Evolutionary conservation across 257 asterid genomes (phyloP), one percentile per base, ranked within the genome.

Genomic region (Salvia hispanica): DNA sequence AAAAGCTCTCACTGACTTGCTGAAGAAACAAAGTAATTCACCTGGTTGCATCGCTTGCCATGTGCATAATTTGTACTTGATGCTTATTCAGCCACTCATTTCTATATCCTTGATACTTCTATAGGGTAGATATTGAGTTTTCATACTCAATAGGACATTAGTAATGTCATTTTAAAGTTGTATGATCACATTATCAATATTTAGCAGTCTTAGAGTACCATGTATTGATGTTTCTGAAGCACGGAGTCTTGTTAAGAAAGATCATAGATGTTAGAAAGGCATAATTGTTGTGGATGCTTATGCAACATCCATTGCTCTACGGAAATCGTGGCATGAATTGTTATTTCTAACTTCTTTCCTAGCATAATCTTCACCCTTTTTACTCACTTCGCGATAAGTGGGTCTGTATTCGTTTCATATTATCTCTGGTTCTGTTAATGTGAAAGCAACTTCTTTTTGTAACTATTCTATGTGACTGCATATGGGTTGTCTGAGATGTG

Each of bases 1-100:
- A 34, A 63, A 7, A 12, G 55, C 37, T 57, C 15, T 13, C 15
- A 16, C 55, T 15, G 45, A 16, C 51, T 21, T n/a, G 28, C 54
- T 31, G 53, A 8, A 31, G 59, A 50, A n/a, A 64, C 11, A 1
- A 16, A 47, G 37, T 44, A 21, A 47, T 48, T 53, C 33, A 37
- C 15, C 0, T 7, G 39, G n/a, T 15, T 28, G 33, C 31, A 43
- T 66, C 59, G 3, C 56, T 25, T 50, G 18, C 21, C 48, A 9
- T 10, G 52, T 28, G 25, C 73, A 51, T 66, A 12, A n/a, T n/a
- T n/a, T n/a, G n/a, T 62, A 8, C 50, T 39, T 65, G 11, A 67
- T 43, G 28, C 50, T 39, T 14, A 37, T 42, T 15, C 25, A 28
- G 13, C 43, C 21, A 21, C 28, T 58, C 7, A 2, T 33, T 33